Evolutionary conservation across 106 monocot genomes (phyloP), one percentile per base, ranked within the genome.

Genomic region (Dendrobium huoshanense): DNA sequence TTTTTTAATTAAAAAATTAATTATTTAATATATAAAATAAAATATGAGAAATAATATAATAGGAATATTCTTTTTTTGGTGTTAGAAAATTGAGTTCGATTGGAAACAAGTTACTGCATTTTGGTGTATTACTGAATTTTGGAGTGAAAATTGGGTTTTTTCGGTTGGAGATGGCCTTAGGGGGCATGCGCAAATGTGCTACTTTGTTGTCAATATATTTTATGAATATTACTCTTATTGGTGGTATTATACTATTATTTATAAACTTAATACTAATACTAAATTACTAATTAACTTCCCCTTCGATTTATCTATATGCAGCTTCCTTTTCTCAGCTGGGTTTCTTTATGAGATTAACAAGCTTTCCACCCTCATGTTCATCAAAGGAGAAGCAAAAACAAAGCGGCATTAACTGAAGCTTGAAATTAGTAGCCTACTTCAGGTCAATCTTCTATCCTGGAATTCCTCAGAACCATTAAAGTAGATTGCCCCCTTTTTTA

Each of bases 251-350:
- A 31, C 31, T 31, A 31, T 31, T 31, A 31, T 58, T 58, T 58
- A 13, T 19, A 17, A 58, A n/a, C n/a, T 58, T 58, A 5, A n/a
- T 58, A n/a, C 58, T 58, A 3, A 58, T 58, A n/a, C 58, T n/a
- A n/a, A n/a, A n/a, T n/a, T n/a, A n/a, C n/a, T 58, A 19, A 58
- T 58, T 58, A 19, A 58, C 16, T n/a, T 58, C 17, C n/a, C 20
- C n/a, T 58, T n/a, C 6, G 0, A 24, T 67, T 27, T 67, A 31
- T 83, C 33, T 56, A 73, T 42, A 42, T 86, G 83, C 88, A 89
- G 88, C 70, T 89, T 89, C 59, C 64, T 89, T 64, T 89, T 89
- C 81, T 89, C 88, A 58, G 86, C 79, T 75, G 88, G 85, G 24
- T 65, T 89, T 55, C 78, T 89, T 17, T 86, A 86, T 10, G 88